Base-by-base conservation (phyloP, 371 early-diverging fungal species). In the Mortierella sp. region DNA sequence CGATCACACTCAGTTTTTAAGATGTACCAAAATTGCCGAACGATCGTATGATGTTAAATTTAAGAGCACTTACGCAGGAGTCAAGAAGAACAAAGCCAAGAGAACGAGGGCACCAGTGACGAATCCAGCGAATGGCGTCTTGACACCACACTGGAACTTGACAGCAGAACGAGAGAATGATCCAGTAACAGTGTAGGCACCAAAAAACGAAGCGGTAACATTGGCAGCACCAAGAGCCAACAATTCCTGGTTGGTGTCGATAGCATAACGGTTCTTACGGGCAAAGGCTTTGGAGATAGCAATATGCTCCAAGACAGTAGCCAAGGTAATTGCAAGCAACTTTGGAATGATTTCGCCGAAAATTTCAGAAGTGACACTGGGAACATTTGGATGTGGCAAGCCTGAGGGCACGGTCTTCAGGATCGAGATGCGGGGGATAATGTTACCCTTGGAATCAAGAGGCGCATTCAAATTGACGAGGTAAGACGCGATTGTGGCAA, bases 131-230 rank as follows among this genome's bases (percentile, higher is more conserved):
- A 94, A 79, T 0, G 97, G 96, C 0, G 96, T 91, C 60, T 88
- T 88, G 67, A 86, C 86, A 21, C 83, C 83, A 48, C 77, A 73
- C 65, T 82, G 83, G 76, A 84, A 74, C 83, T 93, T 94, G 78
- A 96, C 91, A 52, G 95, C 94, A 0, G 94, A 90, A 38, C 97
- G 91, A 2, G 95, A 93, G 83, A 97, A 96, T 2, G 95, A 93
- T 48, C 96, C 96, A 43, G 96, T 95, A 0, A 92, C 89, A 15
- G 96, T 93, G 83, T 90, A 95, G 2, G 92, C 92, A 43, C 92
- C 90, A 80, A 97, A 92, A 86, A 96, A 95, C 15, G 94, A 88
- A 3, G 92, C 93, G 65, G 92, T 73, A 21, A 95, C 70, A 78
- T 97, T 97, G 41, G 93, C 85, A 38, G 92, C 36, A n/a, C 97